Conservation (phyloP, 345 rosid genomes). For the Noccaea caerulescens region DNA sequence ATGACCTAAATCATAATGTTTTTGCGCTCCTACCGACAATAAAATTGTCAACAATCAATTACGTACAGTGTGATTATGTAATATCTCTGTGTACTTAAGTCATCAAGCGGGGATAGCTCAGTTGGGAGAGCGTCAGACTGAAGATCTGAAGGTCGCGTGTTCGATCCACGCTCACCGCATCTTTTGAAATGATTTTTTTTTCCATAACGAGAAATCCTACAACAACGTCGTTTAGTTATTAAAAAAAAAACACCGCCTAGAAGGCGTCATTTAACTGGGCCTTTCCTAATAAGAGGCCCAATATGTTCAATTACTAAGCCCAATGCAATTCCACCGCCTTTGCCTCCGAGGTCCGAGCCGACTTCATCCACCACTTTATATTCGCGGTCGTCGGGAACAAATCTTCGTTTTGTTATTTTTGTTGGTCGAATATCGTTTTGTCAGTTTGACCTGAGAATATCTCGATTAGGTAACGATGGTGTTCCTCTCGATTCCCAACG, state of each 20-base stretch:
- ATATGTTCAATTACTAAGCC: not conserved
- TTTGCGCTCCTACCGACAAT: too few relatives aligned
- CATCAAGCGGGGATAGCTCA: slow-evolving; percentile 78
- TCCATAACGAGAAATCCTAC: not conserved
- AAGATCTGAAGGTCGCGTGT: slow-evolving; percentile 79
- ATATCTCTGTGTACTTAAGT: too few relatives aligned
- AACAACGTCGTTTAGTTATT: not conserved
- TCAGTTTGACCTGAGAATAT: not conserved
- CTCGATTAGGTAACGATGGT: slow-evolving; percentile 48
- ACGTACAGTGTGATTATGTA: too few relatives aligned
- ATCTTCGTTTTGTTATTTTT: too few relatives aligned
- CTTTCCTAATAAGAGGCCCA: not conserved
- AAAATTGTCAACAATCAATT: too few relatives aligned
- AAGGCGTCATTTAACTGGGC: not conserved
- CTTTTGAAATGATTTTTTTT: too few relatives aligned
- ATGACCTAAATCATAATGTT: too few relatives aligned
- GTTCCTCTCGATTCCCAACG: slow-evolving; percentile 57
- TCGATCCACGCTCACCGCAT: slow-evolving; percentile 77
- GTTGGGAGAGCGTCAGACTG: slow-evolving; percentile 96
- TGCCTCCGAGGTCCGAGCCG: not conserved
- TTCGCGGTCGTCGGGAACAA: not conserved
- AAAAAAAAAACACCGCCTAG: not conserved
- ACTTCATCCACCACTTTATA: not conserved
- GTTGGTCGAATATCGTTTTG: not conserved
- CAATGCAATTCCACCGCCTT: not conserved